These are phyloP conservation scores for Vicia sativa DNA, from an alignment of 306 rosid genomes.

Conservation along the genomic window DNA sequence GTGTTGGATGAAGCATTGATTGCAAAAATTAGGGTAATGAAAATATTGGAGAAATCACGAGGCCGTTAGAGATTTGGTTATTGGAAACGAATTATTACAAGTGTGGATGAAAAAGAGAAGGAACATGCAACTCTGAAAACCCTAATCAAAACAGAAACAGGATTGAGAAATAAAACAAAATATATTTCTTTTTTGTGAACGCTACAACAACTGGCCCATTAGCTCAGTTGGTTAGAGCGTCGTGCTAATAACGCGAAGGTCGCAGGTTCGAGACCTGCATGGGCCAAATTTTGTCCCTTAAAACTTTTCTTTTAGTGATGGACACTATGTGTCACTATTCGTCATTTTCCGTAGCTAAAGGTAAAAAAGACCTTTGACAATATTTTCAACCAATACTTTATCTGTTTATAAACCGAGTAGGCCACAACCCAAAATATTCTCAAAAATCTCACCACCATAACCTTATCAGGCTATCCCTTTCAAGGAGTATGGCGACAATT, in stretches of 20 bases:
- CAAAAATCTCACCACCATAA: too few species aligned
- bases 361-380: too few species aligned
- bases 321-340: too few species aligned
- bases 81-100: conserved; percentile 5
- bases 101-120: neutral
- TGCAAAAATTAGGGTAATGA: neutral
- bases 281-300: neutral
- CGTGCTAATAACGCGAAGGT: conserved; percentile 1
- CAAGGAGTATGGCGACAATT: neutral
- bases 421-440: too few species aligned
- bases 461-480: too few species aligned
- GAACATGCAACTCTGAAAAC: conserved; percentile 29
- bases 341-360: too few species aligned
- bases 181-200: rapidly evolving
- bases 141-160: conserved; percentile 8
- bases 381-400: too few species aligned
- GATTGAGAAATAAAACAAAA: neutral
- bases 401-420: too few species aligned
- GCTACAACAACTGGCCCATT: neutral
- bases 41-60: conserved; percentile 1
- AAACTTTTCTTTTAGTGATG: too few species aligned
- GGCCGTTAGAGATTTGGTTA: neutral
- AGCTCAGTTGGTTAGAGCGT: conserved; percentile 4
- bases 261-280: conserved; percentile 1
- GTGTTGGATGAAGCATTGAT: conserved; percentile 2